These are phyloP conservation scores for Pochonia chlamydosporia DNA, from an alignment of 2,329 filamentous ascomycete genomes.

Conservation along the genomic window DNA sequence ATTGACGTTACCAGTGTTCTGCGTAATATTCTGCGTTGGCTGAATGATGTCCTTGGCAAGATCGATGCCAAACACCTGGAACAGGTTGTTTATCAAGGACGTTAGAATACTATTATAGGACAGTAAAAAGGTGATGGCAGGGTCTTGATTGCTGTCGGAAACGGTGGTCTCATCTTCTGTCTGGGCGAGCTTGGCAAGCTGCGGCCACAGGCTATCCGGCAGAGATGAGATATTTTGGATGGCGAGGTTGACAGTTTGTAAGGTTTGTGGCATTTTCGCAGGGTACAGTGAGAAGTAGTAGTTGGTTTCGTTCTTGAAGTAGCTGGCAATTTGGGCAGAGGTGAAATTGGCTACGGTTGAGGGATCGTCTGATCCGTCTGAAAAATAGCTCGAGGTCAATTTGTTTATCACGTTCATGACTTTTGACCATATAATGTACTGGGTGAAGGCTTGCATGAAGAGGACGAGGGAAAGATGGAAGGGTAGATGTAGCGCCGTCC, in stretches of 20 bases:
- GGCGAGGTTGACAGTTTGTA: conserved; percentile 15
- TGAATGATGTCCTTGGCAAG: conserved; percentile 13
- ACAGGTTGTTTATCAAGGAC: conserved; percentile 23
- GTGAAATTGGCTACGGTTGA: not conserved
- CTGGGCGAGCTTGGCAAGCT: conserved; percentile 7
- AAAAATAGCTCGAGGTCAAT: not conserved
- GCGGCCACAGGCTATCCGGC: conserved; percentile 21
- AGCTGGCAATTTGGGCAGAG: not conserved
- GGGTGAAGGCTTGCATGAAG: conserved; percentile 56
- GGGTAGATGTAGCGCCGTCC: conserved; percentile 54
- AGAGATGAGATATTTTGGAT: conserved; percentile 22
- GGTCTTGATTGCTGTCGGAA: conserved; percentile 1
- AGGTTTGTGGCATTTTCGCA: conserved; percentile 16
- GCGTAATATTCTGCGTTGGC: not conserved
- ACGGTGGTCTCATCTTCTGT: conserved; percentile 8
- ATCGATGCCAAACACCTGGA: conserved; percentile 25
- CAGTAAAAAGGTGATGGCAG: conserved; percentile 3
- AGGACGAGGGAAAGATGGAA: conserved; percentile 59
- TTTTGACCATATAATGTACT: conserved; percentile 45
- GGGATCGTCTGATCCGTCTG: not conserved
- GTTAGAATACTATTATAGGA: conserved; percentile 10
- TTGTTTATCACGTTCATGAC: conserved; percentile 13
- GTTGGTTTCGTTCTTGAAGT: conserved; percentile 10
- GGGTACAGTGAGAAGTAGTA: conserved; percentile 22
- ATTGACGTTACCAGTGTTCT: not conserved